Percentiles rank a stretch among this genome's conserved stretches.
These are phyloP conservation scores for Aspergillus funiculosus DNA, from an alignment of 495 filamentous ascomycete genomes.

Conservation along the genomic window DNA sequence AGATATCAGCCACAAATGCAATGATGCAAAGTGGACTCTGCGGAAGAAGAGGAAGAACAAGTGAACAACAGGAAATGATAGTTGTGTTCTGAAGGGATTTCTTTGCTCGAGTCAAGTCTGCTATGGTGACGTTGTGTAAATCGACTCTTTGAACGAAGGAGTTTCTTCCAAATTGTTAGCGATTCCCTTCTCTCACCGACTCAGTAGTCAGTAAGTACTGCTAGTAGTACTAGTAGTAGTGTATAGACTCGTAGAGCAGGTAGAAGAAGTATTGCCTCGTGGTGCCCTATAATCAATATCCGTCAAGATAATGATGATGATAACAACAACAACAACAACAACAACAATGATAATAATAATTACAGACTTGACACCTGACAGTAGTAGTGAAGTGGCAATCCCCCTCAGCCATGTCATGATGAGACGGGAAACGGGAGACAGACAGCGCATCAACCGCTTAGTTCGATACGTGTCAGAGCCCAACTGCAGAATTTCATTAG, in stretches of 20 bases:
- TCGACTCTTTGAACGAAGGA: too few species aligned
- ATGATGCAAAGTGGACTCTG: slow-evolving; percentile 11
- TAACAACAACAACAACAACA: background rate
- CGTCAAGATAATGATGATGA: too few species aligned
- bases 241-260: too few species aligned
- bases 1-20: slow-evolving; percentile 22
- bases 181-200: too few species aligned
- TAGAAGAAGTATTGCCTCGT: too few species aligned
- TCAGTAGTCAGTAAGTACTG: too few species aligned
- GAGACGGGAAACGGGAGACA: slow-evolving; percentile 13
- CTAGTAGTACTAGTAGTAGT: too few species aligned
- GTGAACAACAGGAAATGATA: slow-evolving; percentile 1
- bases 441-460: slow-evolving; percentile 24
- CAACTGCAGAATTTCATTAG: slow-evolving; percentile 19
- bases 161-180: too few species aligned
- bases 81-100: slow-evolving; percentile 3
- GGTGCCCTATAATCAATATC: too few species aligned
- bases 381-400: slow-evolving; percentile 18
- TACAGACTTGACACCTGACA: background rate
- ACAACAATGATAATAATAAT: slow-evolving; percentile 12
- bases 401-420: slow-evolving; percentile 11
- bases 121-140: slow-evolving; percentile 5
- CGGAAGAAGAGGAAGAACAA: slow-evolving; percentile 1
- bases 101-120: background rate
- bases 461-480: slow-evolving; percentile 25